These are phyloP conservation scores for Metschnikowia henanensis DNA, from an alignment of 805 yeast genomes.

Conservation along the genomic window DNA sequence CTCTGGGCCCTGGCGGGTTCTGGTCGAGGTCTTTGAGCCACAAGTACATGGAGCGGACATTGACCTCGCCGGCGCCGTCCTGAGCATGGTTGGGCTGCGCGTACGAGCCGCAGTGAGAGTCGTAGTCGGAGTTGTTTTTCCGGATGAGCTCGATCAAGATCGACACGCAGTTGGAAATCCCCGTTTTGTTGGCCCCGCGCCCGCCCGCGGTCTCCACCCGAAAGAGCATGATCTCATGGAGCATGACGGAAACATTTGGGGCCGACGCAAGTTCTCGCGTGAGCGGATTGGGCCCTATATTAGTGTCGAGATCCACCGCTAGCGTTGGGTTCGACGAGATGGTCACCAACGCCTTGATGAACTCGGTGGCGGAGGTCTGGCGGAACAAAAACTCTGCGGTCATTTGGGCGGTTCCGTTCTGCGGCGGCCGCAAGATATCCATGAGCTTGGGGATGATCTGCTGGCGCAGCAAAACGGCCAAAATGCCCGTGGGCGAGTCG, in stretches of 20 bases:
- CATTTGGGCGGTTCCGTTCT: slow-evolving; percentile 20
- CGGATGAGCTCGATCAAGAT: slow-evolving; percentile 92
- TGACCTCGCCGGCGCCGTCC: slow-evolving; percentile 38
- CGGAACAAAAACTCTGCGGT: slow-evolving; percentile 41
- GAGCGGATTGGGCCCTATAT: slow-evolving; percentile 94
- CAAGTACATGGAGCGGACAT: slow-evolving; percentile 41
- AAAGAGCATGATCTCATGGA: slow-evolving; percentile 66
- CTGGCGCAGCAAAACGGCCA: slow-evolving; percentile 73
- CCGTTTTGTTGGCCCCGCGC: slow-evolving; percentile 63
- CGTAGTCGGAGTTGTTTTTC: slow-evolving; percentile 95
- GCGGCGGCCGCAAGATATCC: slow-evolving; percentile 60
- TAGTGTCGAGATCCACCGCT: slow-evolving; percentile 82
- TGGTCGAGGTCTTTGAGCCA: slow-evolving; percentile 59
- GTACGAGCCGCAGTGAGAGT: slow-evolving; percentile 79
- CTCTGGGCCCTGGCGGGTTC: slow-evolving; percentile 91
- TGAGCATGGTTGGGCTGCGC: slow-evolving; percentile 50
- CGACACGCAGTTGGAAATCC: slow-evolving; percentile 92
- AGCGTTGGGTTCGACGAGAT: slow-evolving; percentile 77
- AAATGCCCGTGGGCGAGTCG: slow-evolving; percentile 83
- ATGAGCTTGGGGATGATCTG: slow-evolving; percentile 70
- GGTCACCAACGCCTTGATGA: slow-evolving; percentile 88
- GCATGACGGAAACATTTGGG: slow-evolving; percentile 62
- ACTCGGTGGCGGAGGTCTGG: slow-evolving; percentile 95
- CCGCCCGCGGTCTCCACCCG: slow-evolving; percentile 6
- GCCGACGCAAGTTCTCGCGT: slow-evolving; percentile 88